Evolutionary conservation across 495 filamentous ascomycete genomes (phyloP), one percentile per base, ranked within the genome.

Genomic region (Hypomontagnella submonticulosa): DNA sequence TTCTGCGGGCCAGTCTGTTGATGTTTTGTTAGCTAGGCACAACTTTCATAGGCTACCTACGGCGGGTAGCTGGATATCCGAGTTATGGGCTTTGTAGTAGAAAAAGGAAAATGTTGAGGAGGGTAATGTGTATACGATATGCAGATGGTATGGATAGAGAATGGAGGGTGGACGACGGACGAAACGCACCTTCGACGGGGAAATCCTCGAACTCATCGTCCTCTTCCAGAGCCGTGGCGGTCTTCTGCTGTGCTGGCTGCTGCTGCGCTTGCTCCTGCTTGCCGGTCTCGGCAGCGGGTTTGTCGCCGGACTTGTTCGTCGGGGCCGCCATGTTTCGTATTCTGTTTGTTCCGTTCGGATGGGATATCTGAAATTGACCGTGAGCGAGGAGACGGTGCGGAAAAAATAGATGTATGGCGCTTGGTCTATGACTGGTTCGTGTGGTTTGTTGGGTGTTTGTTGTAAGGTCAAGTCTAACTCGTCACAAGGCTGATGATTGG

Each of bases 161-260:
- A 43, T 43, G 16, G 40, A 43, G 11, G 11, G 40, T 11, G 11
- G 15, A 43, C 5, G 1, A 43, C n/a, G n/a, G 13, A 43, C 15
- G 0, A 54, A 20, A 77, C 80, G 49, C 76, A 97, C 95, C 92
- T 82, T 98, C 94, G 52, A 96, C 90, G 23, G 95, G 96, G 77
- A 99, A 99, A 77, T 99, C 95, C 77, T 99, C 95, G 69, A 99
- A 99, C 80, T 99, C 95, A 75, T 99, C 95, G 71, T 99, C 95
- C 72, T 99, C 95, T 73, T 97, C 95, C 18, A 97, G 81, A 32
- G 90, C 86, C 52, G 89, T 81, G 42, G 76, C 68, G 2, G 52
- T 57, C 73, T 71, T 73, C 77, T 81, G 34, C 70, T 69, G 50
- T 38, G 47, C 1, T 27, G 42, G 53, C 32, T 54, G 34, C 66